A percentile compares a stretch with the other conserved stretches of the same genome.
phyloP scores from a whole-genome alignment of 1,284 basidiomycete genomes.

The Agaricales sp. region DNA sequence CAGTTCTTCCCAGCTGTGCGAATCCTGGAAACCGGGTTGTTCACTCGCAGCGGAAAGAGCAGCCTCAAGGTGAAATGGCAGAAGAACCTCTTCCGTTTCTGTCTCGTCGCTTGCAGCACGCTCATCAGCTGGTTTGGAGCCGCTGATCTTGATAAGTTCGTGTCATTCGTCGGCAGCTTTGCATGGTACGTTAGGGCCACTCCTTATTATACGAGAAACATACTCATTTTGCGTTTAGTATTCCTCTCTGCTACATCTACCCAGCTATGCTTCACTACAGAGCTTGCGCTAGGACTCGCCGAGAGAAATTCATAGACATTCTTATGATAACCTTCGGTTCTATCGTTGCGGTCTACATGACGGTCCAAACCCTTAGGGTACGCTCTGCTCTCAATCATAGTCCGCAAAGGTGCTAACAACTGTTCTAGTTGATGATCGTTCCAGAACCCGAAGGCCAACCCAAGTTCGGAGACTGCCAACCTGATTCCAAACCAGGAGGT shows the following conservation, averaged over 20 bases:
- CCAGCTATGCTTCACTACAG: conserved; percentile 91
- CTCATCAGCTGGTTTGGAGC: conserved; percentile 80
- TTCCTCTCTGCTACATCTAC: conserved; percentile 91
- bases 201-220: conserved; percentile 1
- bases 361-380: conserved; percentile 68
- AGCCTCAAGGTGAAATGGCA: conserved; percentile 70
- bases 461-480: conserved; percentile 25
- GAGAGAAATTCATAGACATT: conserved; percentile 67
- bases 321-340: conserved; percentile 77
- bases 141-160: conserved; percentile 93
- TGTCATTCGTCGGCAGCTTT: conserved; percentile 87
- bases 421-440: conserved; percentile 29
- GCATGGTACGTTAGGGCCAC: conserved; percentile 66
- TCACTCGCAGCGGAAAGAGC: conserved; percentile 79
- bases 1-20: conserved; percentile 97
- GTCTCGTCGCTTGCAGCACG: conserved; percentile 69
- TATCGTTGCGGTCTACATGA: conserved; percentile 79
- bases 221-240: conserved; percentile 32
- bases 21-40: conserved; percentile 96
- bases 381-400: conserved; percentile 12
- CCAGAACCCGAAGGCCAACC: conserved; percentile 24
- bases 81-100: conserved; percentile 87
- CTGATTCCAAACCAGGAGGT: conserved; percentile 1
- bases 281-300: conserved; percentile 70
- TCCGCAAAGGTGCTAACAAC: not conserved